Evolutionary conservation across 768 basidiomycete species (phyloP).

Genomic region (Albatrellus ellisii): DNA sequence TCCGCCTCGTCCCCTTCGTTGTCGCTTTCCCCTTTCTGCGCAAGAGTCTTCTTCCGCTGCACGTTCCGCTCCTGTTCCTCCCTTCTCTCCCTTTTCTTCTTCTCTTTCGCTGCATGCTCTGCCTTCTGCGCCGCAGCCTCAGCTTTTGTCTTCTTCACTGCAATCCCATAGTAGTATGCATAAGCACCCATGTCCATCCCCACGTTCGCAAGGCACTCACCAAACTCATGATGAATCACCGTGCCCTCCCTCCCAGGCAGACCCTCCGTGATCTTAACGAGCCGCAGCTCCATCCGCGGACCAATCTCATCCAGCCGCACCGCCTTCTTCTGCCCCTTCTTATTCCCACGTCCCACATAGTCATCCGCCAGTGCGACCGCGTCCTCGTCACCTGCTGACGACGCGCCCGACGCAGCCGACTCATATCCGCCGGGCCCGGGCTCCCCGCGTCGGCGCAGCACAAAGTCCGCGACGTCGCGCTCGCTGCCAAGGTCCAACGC

Average conservation of each 20-base stretch:
- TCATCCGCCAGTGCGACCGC: slow-evolving; percentile 82
- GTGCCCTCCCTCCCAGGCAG: slow-evolving; percentile 86
- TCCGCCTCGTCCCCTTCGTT: slow-evolving; percentile 24
- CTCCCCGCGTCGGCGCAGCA: slow-evolving; percentile 50
- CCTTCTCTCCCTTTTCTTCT: slow-evolving; percentile 59
- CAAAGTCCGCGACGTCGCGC: slow-evolving; percentile 91
- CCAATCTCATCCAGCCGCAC: slow-evolving; percentile 90
- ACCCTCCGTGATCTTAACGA: slow-evolving; percentile 93
- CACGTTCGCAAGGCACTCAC: slow-evolving; percentile 44
- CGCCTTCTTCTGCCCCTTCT: slow-evolving; percentile 81
- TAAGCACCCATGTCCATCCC: no score
- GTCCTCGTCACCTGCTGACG: slow-evolving; percentile 68
- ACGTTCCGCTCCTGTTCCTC: slow-evolving; percentile 92
- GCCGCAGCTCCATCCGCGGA: slow-evolving; percentile 82
- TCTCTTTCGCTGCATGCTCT: slow-evolving; percentile 67
- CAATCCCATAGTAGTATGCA: no score
- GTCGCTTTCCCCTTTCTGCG: slow-evolving; percentile 21
- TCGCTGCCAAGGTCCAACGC: slow-evolving; percentile 74
- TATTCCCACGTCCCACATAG: slow-evolving; percentile 92
- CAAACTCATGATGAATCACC: slow-evolving; percentile 90
- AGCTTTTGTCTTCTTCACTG: slow-evolving; percentile 86
- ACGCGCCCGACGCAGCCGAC: slow-evolving; percentile 57
- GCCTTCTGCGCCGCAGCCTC: slow-evolving; percentile 55
- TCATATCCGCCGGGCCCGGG: slow-evolving; percentile 57
- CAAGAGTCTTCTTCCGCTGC: slow-evolving; percentile 50